These are phyloP conservation scores for Termitomyces sp. DNA, from an alignment of 768 basidiomycete species.

Conservation along the genomic window DNA sequence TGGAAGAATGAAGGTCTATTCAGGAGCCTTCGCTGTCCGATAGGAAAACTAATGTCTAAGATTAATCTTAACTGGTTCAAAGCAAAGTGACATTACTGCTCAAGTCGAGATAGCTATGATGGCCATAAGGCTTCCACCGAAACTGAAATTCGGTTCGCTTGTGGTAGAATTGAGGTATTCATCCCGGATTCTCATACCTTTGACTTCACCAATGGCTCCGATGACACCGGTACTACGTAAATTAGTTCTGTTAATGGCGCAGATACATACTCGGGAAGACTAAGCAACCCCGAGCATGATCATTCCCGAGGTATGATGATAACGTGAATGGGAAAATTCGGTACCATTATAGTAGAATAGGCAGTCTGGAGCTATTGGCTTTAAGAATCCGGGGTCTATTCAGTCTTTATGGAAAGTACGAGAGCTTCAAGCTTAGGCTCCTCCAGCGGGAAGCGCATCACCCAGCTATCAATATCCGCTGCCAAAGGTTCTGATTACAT, in stretches of 20 bases:
- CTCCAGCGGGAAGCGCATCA: neutral
- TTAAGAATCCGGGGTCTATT: neutral
- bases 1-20: neutral
- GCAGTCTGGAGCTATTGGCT: no score
- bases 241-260: neutral
- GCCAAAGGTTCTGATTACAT: neutral
- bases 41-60: neutral
- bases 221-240: neutral
- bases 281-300: neutral
- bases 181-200: neutral
- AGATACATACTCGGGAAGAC: neutral
- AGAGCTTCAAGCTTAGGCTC: neutral
- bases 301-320: neutral
- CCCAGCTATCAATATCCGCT: neutral
- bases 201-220: neutral
- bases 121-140: no score
- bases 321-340: no score
- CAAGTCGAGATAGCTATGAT: neutral
- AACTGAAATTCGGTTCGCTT: neutral
- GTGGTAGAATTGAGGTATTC: neutral
- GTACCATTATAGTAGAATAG: neutral
- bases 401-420: neutral
- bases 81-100: neutral
- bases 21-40: neutral
- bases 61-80: neutral